Conservation (phyloP, 345 rosid genomes). For the Eucalyptus curtisii region DNA sequence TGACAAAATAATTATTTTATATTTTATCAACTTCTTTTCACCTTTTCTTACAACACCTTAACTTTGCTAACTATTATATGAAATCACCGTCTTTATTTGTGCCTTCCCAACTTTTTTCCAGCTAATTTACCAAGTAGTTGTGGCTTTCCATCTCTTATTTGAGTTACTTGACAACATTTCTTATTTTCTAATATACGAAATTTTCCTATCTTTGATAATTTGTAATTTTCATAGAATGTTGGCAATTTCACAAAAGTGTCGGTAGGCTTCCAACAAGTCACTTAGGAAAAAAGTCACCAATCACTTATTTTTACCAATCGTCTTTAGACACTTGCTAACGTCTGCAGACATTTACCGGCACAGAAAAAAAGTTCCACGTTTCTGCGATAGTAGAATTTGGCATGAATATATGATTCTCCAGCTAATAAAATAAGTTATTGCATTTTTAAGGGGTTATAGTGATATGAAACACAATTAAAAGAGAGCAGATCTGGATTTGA, state of each 20-base stretch:
- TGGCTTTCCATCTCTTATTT: neutral
- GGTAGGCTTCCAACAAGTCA: neutral
- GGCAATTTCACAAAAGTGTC: neutral
- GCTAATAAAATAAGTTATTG: too few relatives aligned
- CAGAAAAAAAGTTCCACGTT: too few relatives aligned
- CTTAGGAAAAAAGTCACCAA: accelerated
- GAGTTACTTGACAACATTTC: neutral
- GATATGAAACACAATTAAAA: neutral
- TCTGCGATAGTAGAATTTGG: neutral
- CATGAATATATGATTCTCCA: neutral
- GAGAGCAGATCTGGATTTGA: neutral
- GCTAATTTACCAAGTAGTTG: too few relatives aligned
- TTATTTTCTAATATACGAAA: neutral
- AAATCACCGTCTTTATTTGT: neutral
- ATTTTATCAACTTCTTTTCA: neutral
- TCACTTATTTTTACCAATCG: too few relatives aligned
- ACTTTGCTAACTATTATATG: neutral
- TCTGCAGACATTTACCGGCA: neutral
- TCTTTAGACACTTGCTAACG: neutral
- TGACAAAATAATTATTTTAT: neutral
- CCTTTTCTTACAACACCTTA: neutral
- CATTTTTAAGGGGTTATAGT: neutral
- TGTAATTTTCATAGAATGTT: neutral
- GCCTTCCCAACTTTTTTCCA: neutral
- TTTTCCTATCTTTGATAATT: neutral